These are phyloP conservation scores for Neofusicoccum sp. DNA, from an alignment of 2,329 filamentous ascomycete species.

Conservation along the genomic window DNA sequence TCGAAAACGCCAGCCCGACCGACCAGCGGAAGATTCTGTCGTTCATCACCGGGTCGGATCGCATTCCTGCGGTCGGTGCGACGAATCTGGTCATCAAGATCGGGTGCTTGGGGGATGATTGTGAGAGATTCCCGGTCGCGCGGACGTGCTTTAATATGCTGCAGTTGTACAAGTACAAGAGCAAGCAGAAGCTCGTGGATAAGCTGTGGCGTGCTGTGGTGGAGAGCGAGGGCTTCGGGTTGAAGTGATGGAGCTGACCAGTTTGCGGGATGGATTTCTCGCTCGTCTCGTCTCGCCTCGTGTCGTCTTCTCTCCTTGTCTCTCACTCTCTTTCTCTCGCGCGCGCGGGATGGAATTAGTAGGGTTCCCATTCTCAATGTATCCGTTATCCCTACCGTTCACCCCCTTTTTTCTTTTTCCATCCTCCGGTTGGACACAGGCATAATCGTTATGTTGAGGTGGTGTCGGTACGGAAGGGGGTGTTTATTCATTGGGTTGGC, in stretches of 20 bases:
- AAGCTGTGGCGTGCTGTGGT: slow-evolving; percentile 83
- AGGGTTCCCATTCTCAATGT: too few relatives aligned
- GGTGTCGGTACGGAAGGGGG: too few relatives aligned
- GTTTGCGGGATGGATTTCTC: too few relatives aligned
- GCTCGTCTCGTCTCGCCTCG: not conserved
- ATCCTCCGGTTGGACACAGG: not conserved
- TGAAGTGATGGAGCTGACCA: too few relatives aligned
- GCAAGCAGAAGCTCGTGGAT: slow-evolving; percentile 63
- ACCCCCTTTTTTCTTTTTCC: too few relatives aligned
- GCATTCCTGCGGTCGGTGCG: slow-evolving; percentile 84
- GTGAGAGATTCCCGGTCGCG: slow-evolving; percentile 74
- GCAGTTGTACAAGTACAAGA: slow-evolving; percentile 70
- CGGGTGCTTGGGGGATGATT: slow-evolving; percentile 71
- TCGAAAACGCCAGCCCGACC: slow-evolving; percentile 61
- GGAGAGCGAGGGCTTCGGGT: slow-evolving; percentile 87
- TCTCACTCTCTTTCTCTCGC: not conserved
- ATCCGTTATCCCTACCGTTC: too few relatives aligned
- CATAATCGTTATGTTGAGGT: not conserved
- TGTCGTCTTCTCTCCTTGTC: not conserved
- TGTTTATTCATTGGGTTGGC: not conserved
- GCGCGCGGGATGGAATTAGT: too few relatives aligned
- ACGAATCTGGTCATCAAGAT: slow-evolving; percentile 76
- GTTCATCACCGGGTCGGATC: slow-evolving; percentile 87
- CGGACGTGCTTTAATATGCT: slow-evolving; percentile 90
- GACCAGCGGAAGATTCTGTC: slow-evolving; percentile 76